Evolutionary conservation across 129 eudicot genomes (phyloP), one percentile per base, ranked within the genome.

Genomic region (Lactuca sativa): DNA sequence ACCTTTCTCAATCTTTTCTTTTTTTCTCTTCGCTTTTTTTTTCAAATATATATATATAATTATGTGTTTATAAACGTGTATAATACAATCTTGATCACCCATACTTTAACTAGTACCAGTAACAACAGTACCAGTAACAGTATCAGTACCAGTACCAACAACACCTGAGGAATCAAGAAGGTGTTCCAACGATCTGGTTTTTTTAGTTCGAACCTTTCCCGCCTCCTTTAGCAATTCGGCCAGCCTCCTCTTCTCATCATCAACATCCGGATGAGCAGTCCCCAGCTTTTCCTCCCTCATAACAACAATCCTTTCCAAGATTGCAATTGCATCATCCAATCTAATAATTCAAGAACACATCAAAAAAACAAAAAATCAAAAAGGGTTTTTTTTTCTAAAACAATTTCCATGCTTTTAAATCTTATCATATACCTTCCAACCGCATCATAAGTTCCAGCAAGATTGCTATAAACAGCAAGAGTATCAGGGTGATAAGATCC

Each of bases 211-310:
- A 64, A 64, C 88, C 60, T 78, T 81, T 4, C 96, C 96, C 0
- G 90, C 83, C 66, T 89, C 96, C 69, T 86, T 86, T 59, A 89
- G 59, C 77, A 89, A 66, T 81, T 86, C 96, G 4, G 93, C 84
- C 76, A 89, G 59, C 76, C 96, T 83, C 84, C 83, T 89, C 72
- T 84, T 89, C 70, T 89, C 96, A 25, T 89, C 93, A 41, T 86
- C 93, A 64, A 86, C 93, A 9, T 89, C 96, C 2, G 93, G 93
- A 79, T 89, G 84, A 7, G 96, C 96, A 9, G 96, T 89, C 80
- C 96, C 96, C 7, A 88, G 88, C 84, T 88, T 88, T 77, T 88
- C 96, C 84, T 89, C 96, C 74, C 96, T 89, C 84, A 84, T 84
- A 21, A 82, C 96, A 62, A 89, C 96, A 5, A 89, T 67, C 44